These are phyloP conservation scores for Malus hybrid DNA, from an alignment of 331 rosid genomes.

Conservation along the genomic window DNA sequence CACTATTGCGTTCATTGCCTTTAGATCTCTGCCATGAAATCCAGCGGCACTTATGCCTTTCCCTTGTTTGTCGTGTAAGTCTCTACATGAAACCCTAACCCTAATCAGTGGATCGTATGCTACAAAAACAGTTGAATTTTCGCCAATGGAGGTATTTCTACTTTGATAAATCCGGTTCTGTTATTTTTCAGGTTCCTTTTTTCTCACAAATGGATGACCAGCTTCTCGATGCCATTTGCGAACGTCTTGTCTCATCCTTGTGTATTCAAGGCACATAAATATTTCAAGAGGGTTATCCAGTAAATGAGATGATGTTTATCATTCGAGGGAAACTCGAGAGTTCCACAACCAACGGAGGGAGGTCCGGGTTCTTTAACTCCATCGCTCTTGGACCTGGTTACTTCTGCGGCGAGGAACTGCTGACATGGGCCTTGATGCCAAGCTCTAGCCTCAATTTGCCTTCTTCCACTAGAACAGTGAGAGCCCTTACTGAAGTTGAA, in stretches of 20 bases:
- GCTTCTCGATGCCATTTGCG: slow-evolving; percentile 90
- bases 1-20: slow-evolving; percentile 60
- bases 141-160: not conserved
- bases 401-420: slow-evolving; percentile 79
- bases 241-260: slow-evolving; percentile 71
- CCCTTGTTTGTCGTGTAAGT: slow-evolving; percentile 82
- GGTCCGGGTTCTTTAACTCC: slow-evolving; percentile 73
- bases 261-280: slow-evolving; percentile 67
- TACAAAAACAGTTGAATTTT: not conserved
- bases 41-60: slow-evolving; percentile 73
- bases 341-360: slow-evolving; percentile 83
- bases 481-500: slow-evolving; percentile 69
- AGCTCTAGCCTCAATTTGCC: slow-evolving; percentile 67
- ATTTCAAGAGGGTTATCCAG: slow-evolving; percentile 72
- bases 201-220: slow-evolving; percentile 96
- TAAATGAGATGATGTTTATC: slow-evolving; percentile 75
- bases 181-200: slow-evolving; percentile 59
- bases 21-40: slow-evolving; percentile 87
- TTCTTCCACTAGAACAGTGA: slow-evolving; percentile 69
- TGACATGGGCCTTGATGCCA: slow-evolving; percentile 90
- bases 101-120: not conserved
- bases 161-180: not conserved
- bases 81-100: too few relatives aligned
- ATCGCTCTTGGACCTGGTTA: slow-evolving; percentile 74
- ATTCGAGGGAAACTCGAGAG: slow-evolving; percentile 86